Evolutionary conservation across 164 flowering plant genomes (phyloP).

Genomic region (Pachysandra terminalis): DNA sequence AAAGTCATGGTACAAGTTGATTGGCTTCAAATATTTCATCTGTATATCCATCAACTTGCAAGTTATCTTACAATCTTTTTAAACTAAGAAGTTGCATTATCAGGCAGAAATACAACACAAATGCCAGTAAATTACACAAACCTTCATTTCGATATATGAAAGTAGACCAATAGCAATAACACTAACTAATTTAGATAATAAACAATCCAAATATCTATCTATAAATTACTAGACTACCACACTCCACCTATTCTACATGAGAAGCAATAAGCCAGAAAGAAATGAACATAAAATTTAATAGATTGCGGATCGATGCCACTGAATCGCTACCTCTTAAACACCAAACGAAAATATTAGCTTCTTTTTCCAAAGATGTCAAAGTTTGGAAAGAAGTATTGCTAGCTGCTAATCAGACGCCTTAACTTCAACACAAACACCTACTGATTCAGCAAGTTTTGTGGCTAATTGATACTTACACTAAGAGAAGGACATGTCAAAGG

Average conservation of each 20-base stretch:
- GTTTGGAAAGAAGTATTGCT: conserved; percentile 60
- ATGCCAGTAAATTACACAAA: background rate
- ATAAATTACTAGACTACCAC: too few relatives aligned
- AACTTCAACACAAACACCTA: conserved; percentile 66
- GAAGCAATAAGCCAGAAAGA: background rate
- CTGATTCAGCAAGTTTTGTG: conserved; percentile 73
- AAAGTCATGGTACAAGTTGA: conserved; percentile 46
- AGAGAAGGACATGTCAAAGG: conserved; percentile 10
- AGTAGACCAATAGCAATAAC: too few relatives aligned
- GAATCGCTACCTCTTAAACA: conserved; percentile 15
- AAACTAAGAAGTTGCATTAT: too few relatives aligned
- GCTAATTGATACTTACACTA: conserved; percentile 99
- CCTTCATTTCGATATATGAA: too few relatives aligned
- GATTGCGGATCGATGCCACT: background rate
- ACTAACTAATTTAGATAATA: too few relatives aligned
- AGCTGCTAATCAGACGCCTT: conserved; percentile 83
- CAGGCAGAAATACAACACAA: background rate
- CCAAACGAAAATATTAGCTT: conserved; percentile 9
- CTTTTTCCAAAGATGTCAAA: conserved; percentile 28
- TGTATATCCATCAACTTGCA: conserved; percentile 1
- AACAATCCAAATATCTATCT: too few relatives aligned
- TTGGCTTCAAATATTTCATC: conserved; percentile 71
- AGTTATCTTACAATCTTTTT: background rate
- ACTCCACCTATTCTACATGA: too few relatives aligned
- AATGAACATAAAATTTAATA: background rate